Evolutionary conservation across 2,329 filamentous ascomycete genomes (phyloP).

Genomic region (Ophiocordyceps australis): DNA sequence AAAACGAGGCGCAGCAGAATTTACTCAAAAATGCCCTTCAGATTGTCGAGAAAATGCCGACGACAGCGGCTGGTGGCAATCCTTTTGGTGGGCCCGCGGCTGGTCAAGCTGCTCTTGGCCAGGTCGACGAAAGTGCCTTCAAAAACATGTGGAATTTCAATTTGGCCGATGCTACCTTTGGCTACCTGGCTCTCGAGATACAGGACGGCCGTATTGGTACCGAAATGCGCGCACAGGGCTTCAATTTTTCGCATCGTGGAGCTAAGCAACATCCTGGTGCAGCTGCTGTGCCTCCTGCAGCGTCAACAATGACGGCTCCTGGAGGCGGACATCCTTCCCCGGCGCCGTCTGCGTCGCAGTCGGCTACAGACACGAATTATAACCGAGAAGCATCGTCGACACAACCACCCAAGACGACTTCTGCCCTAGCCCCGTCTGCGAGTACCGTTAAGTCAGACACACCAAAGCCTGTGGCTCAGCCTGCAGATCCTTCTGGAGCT

Average conservation of each 20-base stretch:
- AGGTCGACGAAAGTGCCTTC: conserved; percentile 96
- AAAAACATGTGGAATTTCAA: conserved; percentile 99
- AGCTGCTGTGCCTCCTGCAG: conserved; percentile 14
- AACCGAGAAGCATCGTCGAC: conserved; percentile 18
- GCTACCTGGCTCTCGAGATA: conserved; percentile 86
- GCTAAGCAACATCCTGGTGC: conserved; percentile 48
- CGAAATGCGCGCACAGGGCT: conserved; percentile 96
- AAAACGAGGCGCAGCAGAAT: conserved; percentile 87
- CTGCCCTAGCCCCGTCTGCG: conserved; percentile 17
- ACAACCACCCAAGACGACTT: conserved; percentile 22
- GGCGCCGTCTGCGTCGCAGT: conserved; percentile 16
- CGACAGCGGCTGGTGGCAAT: conserved; percentile 84
- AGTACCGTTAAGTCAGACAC: conserved; percentile 21
- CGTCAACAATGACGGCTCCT: no score
- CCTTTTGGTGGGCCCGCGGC: conserved; percentile 80
- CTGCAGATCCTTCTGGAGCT: conserved; percentile 18
- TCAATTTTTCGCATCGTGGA: conserved; percentile 95
- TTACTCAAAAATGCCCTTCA: conserved; percentile 80
- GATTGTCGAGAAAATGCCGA: conserved; percentile 96
- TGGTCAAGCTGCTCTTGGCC: conserved; percentile 55
- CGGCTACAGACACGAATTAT: conserved; percentile 12
- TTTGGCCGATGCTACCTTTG: conserved; percentile 89
- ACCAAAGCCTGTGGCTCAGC: conserved; percentile 30
- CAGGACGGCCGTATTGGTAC: conserved; percentile 93
- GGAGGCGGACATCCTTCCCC: conserved; percentile 15